Evolutionary conservation across 2,329 filamentous ascomycete species (phyloP), one percentile per base, ranked within the genome.

Genomic region (Zymoseptoria passerinii): DNA sequence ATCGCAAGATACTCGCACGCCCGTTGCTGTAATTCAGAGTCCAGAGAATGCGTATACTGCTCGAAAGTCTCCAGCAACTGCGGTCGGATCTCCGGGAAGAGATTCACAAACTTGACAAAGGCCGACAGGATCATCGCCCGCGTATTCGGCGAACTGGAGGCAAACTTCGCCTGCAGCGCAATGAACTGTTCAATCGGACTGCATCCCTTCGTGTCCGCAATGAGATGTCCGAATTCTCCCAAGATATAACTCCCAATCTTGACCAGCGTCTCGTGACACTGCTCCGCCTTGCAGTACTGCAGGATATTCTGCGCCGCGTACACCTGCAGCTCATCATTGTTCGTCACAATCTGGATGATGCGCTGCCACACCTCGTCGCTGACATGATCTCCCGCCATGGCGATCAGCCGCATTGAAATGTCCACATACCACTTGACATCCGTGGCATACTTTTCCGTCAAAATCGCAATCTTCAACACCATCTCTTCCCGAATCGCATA

Each of bases 341-440:
- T 99, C 56, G 94, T 97, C 59, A 97, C 92, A 67, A 99, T 97
- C 73, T 99, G 94, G 63, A 96, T 96, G 57, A 99, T 92, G 67
- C 94, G 86, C 73, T 99, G 94, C 94, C 94, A 99, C 18, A 99
- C 94, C 75, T 99, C 94, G 63, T 99, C 95, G 74, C 92, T 97
- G 66, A 99, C 92, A 73, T 99, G 94, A 70, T 99, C 94, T 65
- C 94, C 94, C 2, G 95, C 94, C 84, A 97, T 92, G 59, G 92
- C 91, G 59, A 99, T 92, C 55, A 99, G 82, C 57, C 92, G 86
- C 65, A 99, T 80, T 9, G 94, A 96, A 66, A 97, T 96, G 71
- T 99, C 92, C 62, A 99, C 95, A 73, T 99, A 99, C 94, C 94
- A 99, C 77, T 97, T 92, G 19, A 96, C 90, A 70, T 99, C 94